Evolutionary conservation across 768 basidiomycete species (phyloP).

Genomic region (Xerocomus spinulosus): DNA sequence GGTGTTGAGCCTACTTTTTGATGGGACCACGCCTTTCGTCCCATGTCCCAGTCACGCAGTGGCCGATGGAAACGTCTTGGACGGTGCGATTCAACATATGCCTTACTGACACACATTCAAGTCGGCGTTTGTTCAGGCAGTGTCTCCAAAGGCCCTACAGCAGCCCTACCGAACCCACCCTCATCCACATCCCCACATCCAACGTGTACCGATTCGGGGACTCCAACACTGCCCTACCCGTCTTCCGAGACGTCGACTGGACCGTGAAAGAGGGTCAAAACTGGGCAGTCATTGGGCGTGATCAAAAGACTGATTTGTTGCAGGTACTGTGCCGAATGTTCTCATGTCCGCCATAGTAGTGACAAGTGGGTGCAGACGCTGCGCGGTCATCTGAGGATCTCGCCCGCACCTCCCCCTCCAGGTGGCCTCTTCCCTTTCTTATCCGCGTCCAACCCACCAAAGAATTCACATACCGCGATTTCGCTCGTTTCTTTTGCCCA

Average conservation of each 20-base stretch:
- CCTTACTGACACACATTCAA: too few relatives aligned
- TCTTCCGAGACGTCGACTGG: conserved; percentile 56
- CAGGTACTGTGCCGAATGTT: conserved; percentile 41
- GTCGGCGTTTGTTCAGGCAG: too few relatives aligned
- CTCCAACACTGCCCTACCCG: conserved; percentile 40
- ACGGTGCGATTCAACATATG: too few relatives aligned
- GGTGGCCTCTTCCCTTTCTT: conserved; percentile 79
- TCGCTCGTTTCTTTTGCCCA: conserved; percentile 66
- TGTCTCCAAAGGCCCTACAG: conserved; percentile 11
- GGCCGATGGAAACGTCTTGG: too few relatives aligned
- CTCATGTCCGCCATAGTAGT: too few relatives aligned
- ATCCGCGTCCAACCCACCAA: conserved; percentile 37
- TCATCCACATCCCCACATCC: conserved; percentile 43
- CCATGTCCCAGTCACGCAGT: too few relatives aligned
- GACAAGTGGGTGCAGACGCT: conserved; percentile 46
- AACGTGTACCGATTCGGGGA: conserved; percentile 60
- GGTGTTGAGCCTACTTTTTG: too few relatives aligned
- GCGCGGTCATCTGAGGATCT: conserved; percentile 65
- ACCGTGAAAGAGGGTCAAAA: conserved; percentile 55
- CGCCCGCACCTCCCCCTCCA: conserved; percentile 57
- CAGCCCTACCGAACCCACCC: not conserved
- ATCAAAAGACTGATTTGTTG: conserved; percentile 58
- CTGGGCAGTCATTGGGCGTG: conserved; percentile 73
- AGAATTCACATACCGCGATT: conserved; percentile 48
- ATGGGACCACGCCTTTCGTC: too few relatives aligned